Evolutionary conservation across 169 alveolate species (phyloP).

Genomic region (Cryptosporidium andersoni): DNA sequence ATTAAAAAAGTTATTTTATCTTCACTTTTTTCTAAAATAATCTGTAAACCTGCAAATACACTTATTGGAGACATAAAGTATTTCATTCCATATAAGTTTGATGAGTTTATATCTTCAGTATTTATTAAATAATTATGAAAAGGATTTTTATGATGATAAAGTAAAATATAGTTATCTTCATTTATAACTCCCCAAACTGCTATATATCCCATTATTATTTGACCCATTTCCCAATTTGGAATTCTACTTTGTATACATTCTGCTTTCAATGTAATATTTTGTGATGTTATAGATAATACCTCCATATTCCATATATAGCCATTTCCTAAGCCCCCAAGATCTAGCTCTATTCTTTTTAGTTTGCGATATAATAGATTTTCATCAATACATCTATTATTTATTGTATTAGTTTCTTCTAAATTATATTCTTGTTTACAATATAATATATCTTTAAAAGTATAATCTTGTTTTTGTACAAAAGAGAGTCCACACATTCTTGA

Average conservation of each 20-base stretch:
- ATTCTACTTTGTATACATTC: conserved; percentile 15
- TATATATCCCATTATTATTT: conserved; percentile 38
- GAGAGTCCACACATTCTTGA: background rate
- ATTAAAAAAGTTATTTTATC: background rate
- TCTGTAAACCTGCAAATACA: conserved; percentile 53
- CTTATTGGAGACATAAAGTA: conserved; percentile 39
- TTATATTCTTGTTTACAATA: background rate
- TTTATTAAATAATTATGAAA: conserved; percentile 25
- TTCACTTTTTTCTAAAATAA: conserved; percentile 1
- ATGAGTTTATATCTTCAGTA: background rate
- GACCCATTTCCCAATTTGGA: conserved; percentile 50
- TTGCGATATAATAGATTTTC: background rate
- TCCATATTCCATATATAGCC: conserved; percentile 57
- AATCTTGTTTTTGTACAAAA: conserved; percentile 15
- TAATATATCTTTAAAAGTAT: background rate
- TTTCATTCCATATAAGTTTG: conserved; percentile 30
- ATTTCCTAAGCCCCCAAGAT: conserved; percentile 49
- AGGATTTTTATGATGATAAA: conserved; percentile 60
- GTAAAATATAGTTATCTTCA: conserved; percentile 19
- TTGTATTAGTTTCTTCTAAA: background rate
- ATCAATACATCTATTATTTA: background rate
- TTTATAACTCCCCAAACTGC: conserved; percentile 51
- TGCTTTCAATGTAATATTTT: conserved; percentile 18
- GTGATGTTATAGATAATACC: conserved; percentile 33
- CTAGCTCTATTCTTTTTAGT: conserved; percentile 12